phyloP scores from a whole-genome alignment of 495 filamentous ascomycete genomes.

The Tuber magnatum region DNA sequence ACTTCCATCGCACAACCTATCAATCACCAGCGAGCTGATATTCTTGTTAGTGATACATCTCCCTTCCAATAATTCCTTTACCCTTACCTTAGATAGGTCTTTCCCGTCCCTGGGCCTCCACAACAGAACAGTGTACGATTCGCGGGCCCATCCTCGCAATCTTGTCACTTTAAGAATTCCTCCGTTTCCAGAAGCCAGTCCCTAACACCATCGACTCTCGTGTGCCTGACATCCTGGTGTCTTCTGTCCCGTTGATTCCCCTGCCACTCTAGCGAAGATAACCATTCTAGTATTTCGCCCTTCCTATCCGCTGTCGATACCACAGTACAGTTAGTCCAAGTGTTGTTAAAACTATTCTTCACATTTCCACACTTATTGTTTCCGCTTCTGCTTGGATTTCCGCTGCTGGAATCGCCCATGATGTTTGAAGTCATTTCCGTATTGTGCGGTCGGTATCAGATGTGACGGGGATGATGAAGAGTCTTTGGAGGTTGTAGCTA shows the following conservation, averaged over 20 bases:
- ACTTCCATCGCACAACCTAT: not conserved
- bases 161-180: not conserved
- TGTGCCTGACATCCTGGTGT: not conserved
- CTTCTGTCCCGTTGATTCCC: not conserved
- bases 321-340: not conserved
- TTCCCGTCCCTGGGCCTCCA: not conserved
- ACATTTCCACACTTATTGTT: not conserved
- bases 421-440: not conserved
- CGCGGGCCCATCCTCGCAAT: not conserved
- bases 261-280: not conserved
- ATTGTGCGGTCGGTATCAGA: not conserved
- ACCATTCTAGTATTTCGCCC: not conserved
- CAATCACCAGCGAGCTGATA: not conserved
- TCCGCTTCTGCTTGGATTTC: too few relatives aligned
- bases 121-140: not conserved
- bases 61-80: not conserved
- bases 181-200: not conserved
- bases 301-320: not conserved
- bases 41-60: not conserved
- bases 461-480: not conserved
- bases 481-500: too few relatives aligned
- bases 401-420: not conserved
- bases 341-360: not conserved
- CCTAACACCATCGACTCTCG: not conserved
- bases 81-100: not conserved